Evolutionary conservation across 306 rosid species (phyloP).

Genomic region (Prunus fruticosa): DNA sequence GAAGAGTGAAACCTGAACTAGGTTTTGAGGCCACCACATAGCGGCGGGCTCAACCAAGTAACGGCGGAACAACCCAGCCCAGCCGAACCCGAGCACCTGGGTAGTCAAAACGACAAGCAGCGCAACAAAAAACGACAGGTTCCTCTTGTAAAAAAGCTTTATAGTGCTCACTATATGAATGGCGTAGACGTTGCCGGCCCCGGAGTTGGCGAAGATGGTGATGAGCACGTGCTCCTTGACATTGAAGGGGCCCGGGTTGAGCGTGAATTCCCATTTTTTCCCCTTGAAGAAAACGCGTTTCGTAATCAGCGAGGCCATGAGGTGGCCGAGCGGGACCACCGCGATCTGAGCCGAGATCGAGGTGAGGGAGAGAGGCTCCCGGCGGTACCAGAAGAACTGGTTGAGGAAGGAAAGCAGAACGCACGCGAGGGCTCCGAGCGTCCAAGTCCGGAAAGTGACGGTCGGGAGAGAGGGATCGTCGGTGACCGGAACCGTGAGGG

Average conservation of each 20-base stretch:
- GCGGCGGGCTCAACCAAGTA: slow-evolving; percentile 80
- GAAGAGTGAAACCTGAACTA: slow-evolving; percentile 85
- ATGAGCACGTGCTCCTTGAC: slow-evolving; percentile 52
- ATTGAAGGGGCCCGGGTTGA: slow-evolving; percentile 47
- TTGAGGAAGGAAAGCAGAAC: slow-evolving; percentile 43
- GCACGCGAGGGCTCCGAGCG: slow-evolving; percentile 34
- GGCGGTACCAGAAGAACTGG: slow-evolving; percentile 48
- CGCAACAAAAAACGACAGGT: slow-evolving; percentile 31
- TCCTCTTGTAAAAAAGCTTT: slow-evolving; percentile 41
- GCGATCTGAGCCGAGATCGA: slow-evolving; percentile 51
- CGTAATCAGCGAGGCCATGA: slow-evolving; percentile 39
- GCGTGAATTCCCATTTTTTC: slow-evolving; percentile 32
- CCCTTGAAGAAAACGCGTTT: slow-evolving; percentile 37
- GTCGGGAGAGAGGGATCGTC: slow-evolving; percentile 42
- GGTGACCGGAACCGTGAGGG: slow-evolving; percentile 43
- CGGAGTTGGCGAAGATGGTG: slow-evolving; percentile 52
- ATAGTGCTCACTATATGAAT: slow-evolving; percentile 40
- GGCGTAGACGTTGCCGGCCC: slow-evolving; percentile 41
- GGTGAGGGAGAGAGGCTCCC: slow-evolving; percentile 39
- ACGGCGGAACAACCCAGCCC: slow-evolving; percentile 81
- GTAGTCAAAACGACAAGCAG: slow-evolving; percentile 44
- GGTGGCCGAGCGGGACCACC: slow-evolving; percentile 44
- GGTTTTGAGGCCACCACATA: slow-evolving; percentile 95
- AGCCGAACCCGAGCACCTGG: slow-evolving; percentile 69
- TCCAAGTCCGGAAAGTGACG: slow-evolving; percentile 46